Evolutionary conservation across 1,284 basidiomycete species (phyloP).

Genomic region (Xerocomus cyaneibrunnescens): DNA sequence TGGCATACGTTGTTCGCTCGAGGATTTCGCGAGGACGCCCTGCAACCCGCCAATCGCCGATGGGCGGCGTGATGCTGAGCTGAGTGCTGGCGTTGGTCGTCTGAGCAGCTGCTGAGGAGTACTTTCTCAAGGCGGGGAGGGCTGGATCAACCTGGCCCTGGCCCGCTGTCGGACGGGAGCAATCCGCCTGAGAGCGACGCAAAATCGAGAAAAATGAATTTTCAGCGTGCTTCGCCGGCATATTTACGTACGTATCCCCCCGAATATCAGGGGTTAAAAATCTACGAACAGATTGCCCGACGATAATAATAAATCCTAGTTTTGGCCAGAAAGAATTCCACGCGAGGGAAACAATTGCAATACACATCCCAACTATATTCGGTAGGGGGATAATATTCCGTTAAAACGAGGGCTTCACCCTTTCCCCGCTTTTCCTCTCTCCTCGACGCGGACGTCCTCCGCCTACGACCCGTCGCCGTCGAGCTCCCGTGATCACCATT

Average conservation of each 20-base stretch:
- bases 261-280: conserved; percentile 52
- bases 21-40: conserved; percentile 21
- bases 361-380: conserved; percentile 63
- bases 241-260: conserved; percentile 60
- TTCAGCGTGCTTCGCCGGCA: conserved; percentile 23
- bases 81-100: not conserved
- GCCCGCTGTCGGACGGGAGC: conserved; percentile 7
- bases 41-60: conserved; percentile 35
- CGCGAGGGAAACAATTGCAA: conserved; percentile 55
- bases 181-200: conserved; percentile 23
- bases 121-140: not conserved
- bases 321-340: conserved; percentile 51
- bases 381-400: conserved; percentile 59
- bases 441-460: conserved; percentile 36
- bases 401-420: conserved; percentile 68
- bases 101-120: not conserved
- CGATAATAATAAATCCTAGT: conserved; percentile 60
- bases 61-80: not conserved
- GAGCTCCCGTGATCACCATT: conserved; percentile 32
- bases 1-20: conserved; percentile 4
- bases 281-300: conserved; percentile 49
- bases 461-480: conserved; percentile 21
- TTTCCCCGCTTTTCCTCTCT: conserved; percentile 59
- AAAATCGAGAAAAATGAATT: conserved; percentile 30
- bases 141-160: not conserved